Conservation (phyloP, 208 protist genomes). For the Herpetomonas tarakana region DNA sequence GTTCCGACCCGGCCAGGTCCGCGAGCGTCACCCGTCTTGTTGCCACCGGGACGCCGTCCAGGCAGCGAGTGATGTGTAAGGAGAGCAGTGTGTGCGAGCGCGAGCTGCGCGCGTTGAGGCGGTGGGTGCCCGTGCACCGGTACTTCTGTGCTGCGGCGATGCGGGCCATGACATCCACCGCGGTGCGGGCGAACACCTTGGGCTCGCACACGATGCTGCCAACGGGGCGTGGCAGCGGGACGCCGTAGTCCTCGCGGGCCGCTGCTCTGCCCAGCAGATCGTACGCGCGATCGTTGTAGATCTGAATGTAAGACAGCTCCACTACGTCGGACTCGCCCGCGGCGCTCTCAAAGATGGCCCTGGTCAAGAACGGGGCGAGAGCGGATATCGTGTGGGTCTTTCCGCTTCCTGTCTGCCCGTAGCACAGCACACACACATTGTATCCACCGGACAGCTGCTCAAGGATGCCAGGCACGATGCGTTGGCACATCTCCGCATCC, state of each 20-base stretch:
- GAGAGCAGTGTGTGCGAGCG: conserved; percentile 62
- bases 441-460: conserved; percentile 48
- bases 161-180: conserved; percentile 19
- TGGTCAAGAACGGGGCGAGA: conserved; percentile 40
- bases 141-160: conserved; percentile 32
- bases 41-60: conserved; percentile 44
- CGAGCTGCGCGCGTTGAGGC: conserved; percentile 59
- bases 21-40: conserved; percentile 73
- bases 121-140: conserved; percentile 41
- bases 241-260: conserved; percentile 12
- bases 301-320: conserved; percentile 77
- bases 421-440: conserved; percentile 67
- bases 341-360: conserved; percentile 42
- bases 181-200: conserved; percentile 35
- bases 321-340: conserved; percentile 48
- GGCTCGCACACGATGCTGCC: conserved; percentile 37
- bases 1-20: conserved; percentile 94
- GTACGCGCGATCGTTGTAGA: conserved; percentile 73
- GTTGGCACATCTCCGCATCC: conserved; percentile 48
- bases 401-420: conserved; percentile 56
- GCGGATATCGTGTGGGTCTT: conserved; percentile 63
- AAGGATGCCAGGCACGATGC: conserved; percentile 47
- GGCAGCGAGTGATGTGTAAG: conserved; percentile 58
- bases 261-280: conserved; percentile 36
- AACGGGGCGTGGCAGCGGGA: conserved; percentile 23